Base-by-base conservation (phyloP, 2,329 filamentous ascomycete genomes). In the Microdochium trichocladiopsis region DNA sequence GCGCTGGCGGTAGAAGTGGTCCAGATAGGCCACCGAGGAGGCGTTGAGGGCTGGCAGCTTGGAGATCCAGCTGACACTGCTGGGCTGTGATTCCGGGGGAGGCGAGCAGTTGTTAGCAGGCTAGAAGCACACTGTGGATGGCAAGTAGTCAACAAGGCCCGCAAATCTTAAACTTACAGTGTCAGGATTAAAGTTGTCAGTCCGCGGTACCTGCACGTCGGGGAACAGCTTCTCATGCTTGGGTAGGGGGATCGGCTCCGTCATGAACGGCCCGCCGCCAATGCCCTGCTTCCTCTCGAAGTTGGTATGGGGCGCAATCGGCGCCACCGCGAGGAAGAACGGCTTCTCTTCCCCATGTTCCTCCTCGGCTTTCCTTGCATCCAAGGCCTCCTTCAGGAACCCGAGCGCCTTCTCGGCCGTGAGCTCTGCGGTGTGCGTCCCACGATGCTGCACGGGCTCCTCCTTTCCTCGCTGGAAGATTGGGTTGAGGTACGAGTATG, bases 401-500 rank as follows among this genome's bases (percentile, higher is more conserved):
- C 70, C 74, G 4, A 77, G 61, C 0, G 79, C 74, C 55, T 82
- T 81, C 6, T 71, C 60, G 0, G 73, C 70, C 23, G 82, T 66
- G 2, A 84, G 68, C 56, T 84, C 81, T 0, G 74, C 77, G 0
- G 71, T 76, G 59, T 85, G 78, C 43, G 76, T 65, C 1, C 79
- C 79, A 45, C 78, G 71, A 53, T 81, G 77, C 57, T 74, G 79
- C 11, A 77, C 70, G 0, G 82, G 82, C 0, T 71, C 62, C 2
- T 80, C 74, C 1, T 70, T 64, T 55, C 86, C 82, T 8, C 78
- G 72, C 55, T 82, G 75, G 58, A 80, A 83, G 2, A 75, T 81
- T 2, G 78, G 72, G 55, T 86, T 86, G 49, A 81, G 70, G 60
- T 87, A 87, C 33, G 76, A 71, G 61, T 87, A 87, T 0, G 83